Evolutionary conservation across 2,329 filamentous ascomycete genomes (phyloP).

Genomic region (Aspergillus neoniger): DNA sequence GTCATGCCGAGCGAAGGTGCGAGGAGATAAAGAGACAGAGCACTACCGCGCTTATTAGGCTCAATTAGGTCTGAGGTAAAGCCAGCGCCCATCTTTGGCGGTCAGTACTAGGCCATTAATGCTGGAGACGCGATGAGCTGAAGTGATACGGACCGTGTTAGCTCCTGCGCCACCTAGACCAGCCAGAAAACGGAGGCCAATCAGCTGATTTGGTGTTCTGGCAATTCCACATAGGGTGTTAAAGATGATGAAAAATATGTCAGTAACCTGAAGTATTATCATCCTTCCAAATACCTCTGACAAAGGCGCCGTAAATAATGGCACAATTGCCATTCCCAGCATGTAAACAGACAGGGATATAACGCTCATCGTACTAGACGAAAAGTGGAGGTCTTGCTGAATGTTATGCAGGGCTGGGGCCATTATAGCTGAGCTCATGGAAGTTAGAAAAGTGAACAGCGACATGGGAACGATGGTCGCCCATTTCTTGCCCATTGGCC

Average conservation of each 20-base stretch:
- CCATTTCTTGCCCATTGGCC: constrained; percentile 60
- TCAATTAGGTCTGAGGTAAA: constrained; percentile 59
- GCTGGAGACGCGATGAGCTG: background rate
- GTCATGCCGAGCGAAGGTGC: constrained; percentile 66
- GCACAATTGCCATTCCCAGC: constrained; percentile 56
- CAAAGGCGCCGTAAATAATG: constrained; percentile 54
- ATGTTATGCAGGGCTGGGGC: constrained; percentile 55
- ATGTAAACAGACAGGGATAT: constrained; percentile 59
- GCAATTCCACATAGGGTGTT: constrained; percentile 62
- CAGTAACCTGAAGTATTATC: constrained; percentile 56
- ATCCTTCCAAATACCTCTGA: constrained; percentile 60
- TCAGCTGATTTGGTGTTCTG: constrained; percentile 54
- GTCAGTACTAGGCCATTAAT: background rate
- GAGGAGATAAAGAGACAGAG: constrained; percentile 64
- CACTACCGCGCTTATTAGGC: constrained; percentile 63
- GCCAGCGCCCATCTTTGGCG: constrained; percentile 48
- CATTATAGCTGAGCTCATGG: constrained; percentile 64
- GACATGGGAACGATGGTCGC: constrained; percentile 56
- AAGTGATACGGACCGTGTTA: constrained; percentile 45
- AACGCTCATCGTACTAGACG: constrained; percentile 45
- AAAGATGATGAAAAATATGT: constrained; percentile 59
- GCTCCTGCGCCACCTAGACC: constrained; percentile 62
- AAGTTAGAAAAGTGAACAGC: constrained; percentile 62
- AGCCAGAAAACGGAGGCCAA: constrained; percentile 60
- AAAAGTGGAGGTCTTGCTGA: constrained; percentile 55